Conservation (phyloP, 2,329 filamentous ascomycete species). For the Colletotrichum tropicale region DNA sequence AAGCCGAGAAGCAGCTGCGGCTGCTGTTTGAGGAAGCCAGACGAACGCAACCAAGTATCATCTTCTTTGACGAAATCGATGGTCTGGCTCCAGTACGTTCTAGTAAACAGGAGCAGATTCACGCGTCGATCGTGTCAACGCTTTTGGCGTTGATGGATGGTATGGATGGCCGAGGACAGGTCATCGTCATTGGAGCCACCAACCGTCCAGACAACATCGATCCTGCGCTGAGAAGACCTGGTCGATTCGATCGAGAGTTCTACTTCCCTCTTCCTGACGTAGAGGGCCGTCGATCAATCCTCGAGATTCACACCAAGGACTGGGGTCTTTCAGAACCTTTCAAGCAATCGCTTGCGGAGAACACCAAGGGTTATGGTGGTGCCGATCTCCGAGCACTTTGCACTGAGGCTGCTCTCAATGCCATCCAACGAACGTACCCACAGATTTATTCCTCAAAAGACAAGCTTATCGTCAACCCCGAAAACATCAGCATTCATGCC, state of each 20-base stretch:
- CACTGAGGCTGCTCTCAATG: slow-evolving; percentile 94
- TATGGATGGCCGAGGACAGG: slow-evolving; percentile 97
- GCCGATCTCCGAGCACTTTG: slow-evolving; percentile 93
- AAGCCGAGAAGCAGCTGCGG: slow-evolving; percentile 93
- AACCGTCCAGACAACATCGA: slow-evolving; percentile 97
- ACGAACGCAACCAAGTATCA: slow-evolving; percentile 96
- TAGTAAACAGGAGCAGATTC: slow-evolving; percentile 98
- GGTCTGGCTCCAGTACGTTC: slow-evolving; percentile 94
- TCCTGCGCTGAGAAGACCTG: slow-evolving; percentile 90
- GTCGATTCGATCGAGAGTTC: slow-evolving; percentile 96
- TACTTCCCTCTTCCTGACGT: slow-evolving; percentile 93
- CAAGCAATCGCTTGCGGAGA: slow-evolving; percentile 81
- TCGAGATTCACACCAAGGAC: slow-evolving; percentile 93
- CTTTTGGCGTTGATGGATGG: slow-evolving; percentile 95
- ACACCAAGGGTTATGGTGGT: slow-evolving; percentile 96
- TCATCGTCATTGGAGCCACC: slow-evolving; percentile 98
- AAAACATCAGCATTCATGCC: slow-evolving; percentile 83
- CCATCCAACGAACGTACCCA: slow-evolving; percentile 93
- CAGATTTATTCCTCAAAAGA: slow-evolving; percentile 93
- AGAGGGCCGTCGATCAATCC: slow-evolving; percentile 80
- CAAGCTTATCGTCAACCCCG: slow-evolving; percentile 87
- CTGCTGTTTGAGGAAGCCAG: slow-evolving; percentile 94
- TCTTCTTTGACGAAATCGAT: slow-evolving; percentile 99
- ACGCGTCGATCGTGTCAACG: slow-evolving; percentile 95
- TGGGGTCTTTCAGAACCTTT: slow-evolving; percentile 85